Evolutionary conservation across 2,329 filamentous ascomycete genomes (phyloP).

Genomic region (Penicillium sp.): DNA sequence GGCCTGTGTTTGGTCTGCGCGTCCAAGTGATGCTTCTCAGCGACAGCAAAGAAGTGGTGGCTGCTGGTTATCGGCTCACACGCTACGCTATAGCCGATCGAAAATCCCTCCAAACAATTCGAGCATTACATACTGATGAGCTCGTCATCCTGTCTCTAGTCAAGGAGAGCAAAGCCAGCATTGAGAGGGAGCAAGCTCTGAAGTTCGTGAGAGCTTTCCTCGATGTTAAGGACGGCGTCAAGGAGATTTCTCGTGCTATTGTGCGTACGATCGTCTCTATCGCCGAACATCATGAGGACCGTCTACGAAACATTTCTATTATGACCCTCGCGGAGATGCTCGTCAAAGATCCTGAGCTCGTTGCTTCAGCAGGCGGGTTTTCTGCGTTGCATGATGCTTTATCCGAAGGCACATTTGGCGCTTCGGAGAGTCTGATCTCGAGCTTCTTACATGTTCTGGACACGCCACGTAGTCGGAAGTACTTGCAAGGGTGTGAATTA

Average conservation of each 20-base stretch:
- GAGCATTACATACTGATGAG: conserved; percentile 84
- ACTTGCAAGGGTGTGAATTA: conserved; percentile 82
- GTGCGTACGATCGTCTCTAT: conserved; percentile 88
- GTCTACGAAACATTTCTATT: conserved; percentile 83
- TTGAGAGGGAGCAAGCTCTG: conserved; percentile 92
- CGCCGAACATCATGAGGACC: conserved; percentile 80
- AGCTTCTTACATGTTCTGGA: conserved; percentile 91
- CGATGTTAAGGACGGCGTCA: conserved; percentile 88
- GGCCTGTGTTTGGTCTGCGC: conserved; percentile 88
- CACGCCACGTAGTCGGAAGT: conserved; percentile 73
- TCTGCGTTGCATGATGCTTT: conserved; percentile 87
- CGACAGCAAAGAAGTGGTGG: conserved; percentile 92
- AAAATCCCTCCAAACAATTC: conserved; percentile 82
- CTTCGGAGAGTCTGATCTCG: conserved; percentile 81
- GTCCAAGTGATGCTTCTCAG: conserved; percentile 96
- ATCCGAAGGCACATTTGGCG: conserved; percentile 85
- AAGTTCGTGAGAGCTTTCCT: conserved; percentile 95
- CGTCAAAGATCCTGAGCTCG: conserved; percentile 75
- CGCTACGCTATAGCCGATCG: conserved; percentile 93
- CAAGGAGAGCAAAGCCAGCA: conserved; percentile 94
- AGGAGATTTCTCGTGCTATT: conserved; percentile 81
- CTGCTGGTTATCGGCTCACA: conserved; percentile 88
- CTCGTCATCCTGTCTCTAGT: conserved; percentile 88
- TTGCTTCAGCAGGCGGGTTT: conserved; percentile 81
- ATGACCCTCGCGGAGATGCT: conserved; percentile 91